These are phyloP conservation scores for Talaromyces pinophilus DNA, from an alignment of 2,329 filamentous ascomycete genomes.

Conservation along the genomic window DNA sequence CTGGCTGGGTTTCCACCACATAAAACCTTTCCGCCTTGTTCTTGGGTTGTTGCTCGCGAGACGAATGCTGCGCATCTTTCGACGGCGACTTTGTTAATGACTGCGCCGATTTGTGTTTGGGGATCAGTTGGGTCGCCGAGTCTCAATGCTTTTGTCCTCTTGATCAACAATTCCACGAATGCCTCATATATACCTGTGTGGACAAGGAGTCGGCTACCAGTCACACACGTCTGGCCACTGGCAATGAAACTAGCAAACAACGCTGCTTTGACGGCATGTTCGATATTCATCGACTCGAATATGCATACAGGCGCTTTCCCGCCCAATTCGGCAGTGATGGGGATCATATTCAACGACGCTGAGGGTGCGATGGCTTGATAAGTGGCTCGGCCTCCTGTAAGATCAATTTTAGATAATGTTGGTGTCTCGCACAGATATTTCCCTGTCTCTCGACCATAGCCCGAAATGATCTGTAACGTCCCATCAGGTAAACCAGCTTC, in stretches of 20 bases:
- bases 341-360: constrained; percentile 27
- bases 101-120: constrained; percentile 63
- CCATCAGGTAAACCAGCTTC: constrained; percentile 48
- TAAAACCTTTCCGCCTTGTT: constrained; percentile 45
- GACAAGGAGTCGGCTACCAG: constrained; percentile 57
- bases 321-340: constrained; percentile 31
- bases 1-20: constrained; percentile 54
- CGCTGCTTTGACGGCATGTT: constrained; percentile 29
- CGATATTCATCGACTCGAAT: constrained; percentile 29
- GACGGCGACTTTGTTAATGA: constrained; percentile 53
- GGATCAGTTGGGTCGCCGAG: constrained; percentile 61
- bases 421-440: constrained; percentile 49
- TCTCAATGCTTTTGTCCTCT: constrained; percentile 54
- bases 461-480: constrained; percentile 41
- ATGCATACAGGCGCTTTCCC: constrained; percentile 33
- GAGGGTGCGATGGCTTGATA: constrained; percentile 29
- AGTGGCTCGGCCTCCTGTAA: constrained; percentile 29
- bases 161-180: constrained; percentile 43
- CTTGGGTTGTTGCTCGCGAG: constrained; percentile 32
- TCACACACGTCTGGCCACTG: constrained; percentile 59
- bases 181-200: constrained; percentile 48
- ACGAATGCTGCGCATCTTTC: constrained; percentile 49
- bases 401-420: constrained; percentile 28
- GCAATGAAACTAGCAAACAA: constrained; percentile 53
- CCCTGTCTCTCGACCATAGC: constrained; percentile 56